These are phyloP conservation scores for Pseudisothecium myosuroides DNA, from an alignment of 225 moss, liverwort and hornwort genomes.

Conservation along the genomic window DNA sequence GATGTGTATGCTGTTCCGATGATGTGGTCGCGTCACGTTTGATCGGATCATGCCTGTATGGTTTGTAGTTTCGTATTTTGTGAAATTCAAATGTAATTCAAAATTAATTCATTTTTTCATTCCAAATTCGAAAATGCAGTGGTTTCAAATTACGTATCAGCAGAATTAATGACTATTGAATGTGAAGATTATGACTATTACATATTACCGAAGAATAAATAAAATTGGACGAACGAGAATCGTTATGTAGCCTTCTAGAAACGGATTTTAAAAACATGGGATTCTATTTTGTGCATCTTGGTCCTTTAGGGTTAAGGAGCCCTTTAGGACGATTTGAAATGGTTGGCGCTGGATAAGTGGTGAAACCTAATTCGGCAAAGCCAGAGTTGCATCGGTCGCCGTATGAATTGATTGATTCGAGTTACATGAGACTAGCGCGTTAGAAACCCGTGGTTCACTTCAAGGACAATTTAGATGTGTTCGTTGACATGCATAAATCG, in stretches of 20 bases:
- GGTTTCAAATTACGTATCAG: neutral
- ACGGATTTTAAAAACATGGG: neutral
- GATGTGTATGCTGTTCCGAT: neutral
- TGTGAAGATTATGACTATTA: no score
- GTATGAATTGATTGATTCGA: neutral
- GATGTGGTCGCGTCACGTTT: neutral
- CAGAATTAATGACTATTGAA: neutral
- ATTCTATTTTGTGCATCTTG: neutral
- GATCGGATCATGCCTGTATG: neutral
- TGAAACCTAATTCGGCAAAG: neutral
- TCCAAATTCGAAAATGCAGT: neutral
- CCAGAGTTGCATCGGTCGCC: neutral
- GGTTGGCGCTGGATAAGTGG: neutral
- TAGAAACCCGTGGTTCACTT: neutral
- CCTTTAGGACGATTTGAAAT: neutral
- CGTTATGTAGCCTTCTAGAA: neutral
- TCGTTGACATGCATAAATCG: neutral
- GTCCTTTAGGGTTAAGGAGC: neutral
- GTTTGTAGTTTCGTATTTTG: neutral
- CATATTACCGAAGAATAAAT: neutral
- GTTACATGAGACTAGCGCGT: neutral
- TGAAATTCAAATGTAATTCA: neutral
- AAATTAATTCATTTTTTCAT: neutral
- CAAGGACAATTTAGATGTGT: neutral
- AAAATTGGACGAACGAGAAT: neutral